Evolutionary conservation across 225 moss, liverwort and hornwort species (phyloP).

Genomic region (Pleurozium schreberi): DNA sequence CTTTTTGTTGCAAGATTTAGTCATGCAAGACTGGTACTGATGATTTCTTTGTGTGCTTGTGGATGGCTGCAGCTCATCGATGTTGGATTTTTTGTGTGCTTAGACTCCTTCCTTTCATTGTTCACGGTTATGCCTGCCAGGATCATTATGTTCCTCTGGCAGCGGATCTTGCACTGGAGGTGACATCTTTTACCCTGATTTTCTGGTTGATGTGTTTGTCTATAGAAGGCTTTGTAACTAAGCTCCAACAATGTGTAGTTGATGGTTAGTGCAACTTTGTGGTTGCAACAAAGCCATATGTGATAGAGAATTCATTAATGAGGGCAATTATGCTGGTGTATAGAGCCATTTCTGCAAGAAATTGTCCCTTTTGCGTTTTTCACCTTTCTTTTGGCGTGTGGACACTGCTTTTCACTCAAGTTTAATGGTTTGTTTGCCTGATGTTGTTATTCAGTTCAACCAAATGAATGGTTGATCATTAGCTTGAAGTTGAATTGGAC

Average conservation of each 20-base stretch:
- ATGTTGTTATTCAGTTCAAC: neutral
- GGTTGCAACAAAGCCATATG: neutral
- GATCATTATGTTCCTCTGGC: constrained; percentile 80
- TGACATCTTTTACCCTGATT: constrained; percentile 16
- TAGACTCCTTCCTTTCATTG: constrained; percentile 95
- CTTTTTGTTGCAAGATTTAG: neutral
- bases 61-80: constrained; percentile 88
- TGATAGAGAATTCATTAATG: neutral
- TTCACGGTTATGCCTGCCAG: constrained; percentile 94
- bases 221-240: neutral
- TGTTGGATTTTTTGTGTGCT: constrained; percentile 95
- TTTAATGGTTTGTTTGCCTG: neutral
- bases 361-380: neutral
- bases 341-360: neutral
- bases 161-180: constrained; percentile 65
- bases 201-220: neutral
- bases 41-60: constrained; percentile 7
- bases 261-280: neutral
- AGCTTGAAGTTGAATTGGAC: neutral
- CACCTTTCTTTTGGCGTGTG: neutral
- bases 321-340: neutral
- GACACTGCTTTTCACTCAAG: neutral
- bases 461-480: neutral
- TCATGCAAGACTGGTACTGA: neutral
- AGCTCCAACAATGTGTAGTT: neutral